These are phyloP conservation scores for Globisporangium nunn DNA, from an alignment of 352 stramenopile species.

Conservation along the genomic window DNA sequence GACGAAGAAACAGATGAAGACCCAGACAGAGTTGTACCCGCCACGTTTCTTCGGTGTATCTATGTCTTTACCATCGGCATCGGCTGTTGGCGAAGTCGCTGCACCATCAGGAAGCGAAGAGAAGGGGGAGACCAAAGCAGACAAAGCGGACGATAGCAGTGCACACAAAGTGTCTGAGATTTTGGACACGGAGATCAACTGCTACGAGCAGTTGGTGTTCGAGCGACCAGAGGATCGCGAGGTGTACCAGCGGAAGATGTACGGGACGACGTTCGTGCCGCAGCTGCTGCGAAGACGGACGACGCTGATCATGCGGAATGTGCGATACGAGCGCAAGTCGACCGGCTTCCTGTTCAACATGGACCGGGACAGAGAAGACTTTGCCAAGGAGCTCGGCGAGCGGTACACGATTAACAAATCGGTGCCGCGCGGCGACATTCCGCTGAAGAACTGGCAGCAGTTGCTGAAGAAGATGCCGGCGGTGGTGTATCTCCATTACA, in stretches of 20 bases:
- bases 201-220: conserved; percentile 40
- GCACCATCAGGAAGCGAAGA: background rate
- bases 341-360: conserved; percentile 55
- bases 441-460: conserved; percentile 47
- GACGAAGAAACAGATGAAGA: conserved; percentile 17
- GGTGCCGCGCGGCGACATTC: conserved; percentile 42
- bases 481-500: conserved; percentile 41
- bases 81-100: background rate
- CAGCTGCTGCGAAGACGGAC: conserved; percentile 29
- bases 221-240: conserved; percentile 27
- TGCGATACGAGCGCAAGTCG: conserved; percentile 47
- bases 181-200: conserved; percentile 13
- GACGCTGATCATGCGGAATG: conserved; percentile 39
- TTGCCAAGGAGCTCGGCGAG: conserved; percentile 30
- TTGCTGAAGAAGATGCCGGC: conserved; percentile 26
- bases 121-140: background rate
- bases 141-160: background rate
- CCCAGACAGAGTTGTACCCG: conserved; percentile 10
- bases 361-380: conserved; percentile 48
- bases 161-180: background rate
- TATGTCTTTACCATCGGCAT: conserved; percentile 6
- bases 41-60: conserved; percentile 20
- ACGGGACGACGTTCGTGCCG: conserved; percentile 45
- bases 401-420: conserved; percentile 45
- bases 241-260: conserved; percentile 45